phyloP scores from a whole-genome alignment of 352 stramenopile genomes.

The Phytophthora quininea region DNA sequence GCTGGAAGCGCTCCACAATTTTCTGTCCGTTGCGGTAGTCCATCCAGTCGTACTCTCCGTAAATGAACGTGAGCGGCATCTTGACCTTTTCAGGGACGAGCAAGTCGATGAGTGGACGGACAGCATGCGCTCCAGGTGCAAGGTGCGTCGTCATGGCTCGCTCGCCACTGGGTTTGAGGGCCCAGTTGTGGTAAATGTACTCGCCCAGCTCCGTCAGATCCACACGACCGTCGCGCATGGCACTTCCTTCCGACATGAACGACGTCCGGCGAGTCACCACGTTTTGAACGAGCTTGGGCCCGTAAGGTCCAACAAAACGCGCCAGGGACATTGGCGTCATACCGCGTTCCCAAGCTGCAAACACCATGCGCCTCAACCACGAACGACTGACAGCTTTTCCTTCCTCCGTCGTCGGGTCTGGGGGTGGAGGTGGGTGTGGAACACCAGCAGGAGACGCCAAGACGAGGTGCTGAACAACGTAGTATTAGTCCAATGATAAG shows the following conservation, averaged over 20 bases:
- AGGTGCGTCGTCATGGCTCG: conserved; percentile 79
- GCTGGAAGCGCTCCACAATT: conserved; percentile 66
- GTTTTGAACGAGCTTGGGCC: conserved; percentile 74
- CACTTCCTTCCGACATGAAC: conserved; percentile 77
- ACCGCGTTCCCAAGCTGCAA: conserved; percentile 66
- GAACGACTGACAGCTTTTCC: conserved; percentile 44
- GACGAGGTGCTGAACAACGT: conserved; percentile 63
- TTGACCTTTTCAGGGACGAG: conserved; percentile 60
- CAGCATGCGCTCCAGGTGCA: conserved; percentile 65
- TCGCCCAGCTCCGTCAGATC: conserved; percentile 66
- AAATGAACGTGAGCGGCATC: conserved; percentile 88
- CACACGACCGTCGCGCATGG: conserved; percentile 69
- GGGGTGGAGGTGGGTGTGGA: conserved; percentile 53
- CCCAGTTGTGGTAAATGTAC: conserved; percentile 90
- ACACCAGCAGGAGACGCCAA: conserved; percentile 78
- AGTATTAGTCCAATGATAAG: too few species aligned
- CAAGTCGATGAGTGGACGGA: conserved; percentile 69
- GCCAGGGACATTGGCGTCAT: conserved; percentile 82
- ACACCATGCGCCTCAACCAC: conserved; percentile 58
- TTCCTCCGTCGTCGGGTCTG: conserved; percentile 43
- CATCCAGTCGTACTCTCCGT: conserved; percentile 88
- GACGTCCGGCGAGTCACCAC: conserved; percentile 66
- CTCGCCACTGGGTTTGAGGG: conserved; percentile 77
- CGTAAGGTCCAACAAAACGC: conserved; percentile 77
- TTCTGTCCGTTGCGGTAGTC: conserved; percentile 71